Evolutionary conservation across 345 rosid species (phyloP).

Genomic region (Carallia brachiata): DNA sequence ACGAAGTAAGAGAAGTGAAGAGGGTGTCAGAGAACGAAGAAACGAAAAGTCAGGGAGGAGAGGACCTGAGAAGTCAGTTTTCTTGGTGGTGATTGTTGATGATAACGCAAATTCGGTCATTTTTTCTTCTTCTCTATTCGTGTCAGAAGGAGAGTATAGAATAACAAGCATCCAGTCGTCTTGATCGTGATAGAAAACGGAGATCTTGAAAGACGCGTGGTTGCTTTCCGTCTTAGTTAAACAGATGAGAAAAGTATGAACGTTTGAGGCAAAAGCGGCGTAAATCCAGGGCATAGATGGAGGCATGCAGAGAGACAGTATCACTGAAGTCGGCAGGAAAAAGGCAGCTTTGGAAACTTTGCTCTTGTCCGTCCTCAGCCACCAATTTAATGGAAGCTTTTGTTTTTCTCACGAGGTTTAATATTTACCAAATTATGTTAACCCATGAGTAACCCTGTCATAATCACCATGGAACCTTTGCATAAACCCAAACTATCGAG

Average conservation of each 20-base stretch:
- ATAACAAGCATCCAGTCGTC: not conserved
- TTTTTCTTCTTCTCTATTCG: slow-evolving; percentile 1
- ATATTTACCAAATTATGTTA: not conserved
- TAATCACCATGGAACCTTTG: not conserved
- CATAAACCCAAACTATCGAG: not conserved
- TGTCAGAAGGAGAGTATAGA: not conserved
- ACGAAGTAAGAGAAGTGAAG: slow-evolving; percentile 38
- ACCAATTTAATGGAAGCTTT: slow-evolving; percentile 22
- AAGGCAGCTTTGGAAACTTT: slow-evolving; percentile 49
- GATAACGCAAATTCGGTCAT: slow-evolving; percentile 55
- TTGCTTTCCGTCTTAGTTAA: slow-evolving; percentile 12
- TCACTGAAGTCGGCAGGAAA: slow-evolving; percentile 20
- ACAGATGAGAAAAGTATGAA: slow-evolving; percentile 20
- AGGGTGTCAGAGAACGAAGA: slow-evolving; percentile 59
- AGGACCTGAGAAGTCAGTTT: slow-evolving; percentile 37
- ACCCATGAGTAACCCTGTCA: too few species aligned
- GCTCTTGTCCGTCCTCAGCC: slow-evolving; percentile 36
- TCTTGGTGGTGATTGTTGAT: slow-evolving; percentile 32
- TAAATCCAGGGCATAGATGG: slow-evolving; percentile 38
- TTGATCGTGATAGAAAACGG: slow-evolving; percentile 16
- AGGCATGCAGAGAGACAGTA: slow-evolving; percentile 8
- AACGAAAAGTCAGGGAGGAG: slow-evolving; percentile 46
- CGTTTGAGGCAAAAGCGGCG: slow-evolving; percentile 47
- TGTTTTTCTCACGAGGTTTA: slow-evolving; percentile 1
- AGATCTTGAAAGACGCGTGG: slow-evolving; percentile 6